Evolutionary conservation across 768 basidiomycete species (phyloP), one percentile per base, ranked within the genome.

Genomic region (Pleurotus tuber-regium): DNA sequence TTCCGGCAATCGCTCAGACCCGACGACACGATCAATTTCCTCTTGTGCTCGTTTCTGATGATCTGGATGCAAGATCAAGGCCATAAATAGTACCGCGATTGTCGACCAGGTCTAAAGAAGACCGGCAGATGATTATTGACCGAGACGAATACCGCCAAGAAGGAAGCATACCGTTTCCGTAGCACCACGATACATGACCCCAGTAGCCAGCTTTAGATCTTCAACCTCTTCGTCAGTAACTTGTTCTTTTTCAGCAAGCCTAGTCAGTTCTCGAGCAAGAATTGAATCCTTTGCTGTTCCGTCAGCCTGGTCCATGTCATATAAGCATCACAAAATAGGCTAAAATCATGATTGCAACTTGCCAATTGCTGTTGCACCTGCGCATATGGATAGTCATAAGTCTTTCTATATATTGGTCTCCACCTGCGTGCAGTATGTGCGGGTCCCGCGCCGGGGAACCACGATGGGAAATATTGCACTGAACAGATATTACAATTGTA

Each of bases 391-490:
- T 63, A 56, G 24, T 73, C 64, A 12, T 66, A 57, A 62, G 76
- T 66, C 12, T 70, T 63, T 10, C 61, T 53, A 8, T 66, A 62
- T 10, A 68, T 56, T 8, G 57, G 59, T 18, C 63, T 61, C 57
- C 70, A 68, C n/a, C 59, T 30, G 16, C 63, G 58, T 1, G 75
- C 75, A 43, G 62, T 66, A 29, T 59, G 64, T 53, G 76, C 65
- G 58, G 75, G 78, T 21, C 67, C 70, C 4, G 73, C 68, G 0
- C 78, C 78, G 21, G 77, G 76, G 5, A 78, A 35, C 63, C 63
- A 64, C 10, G 40, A 33, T 6, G 61, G 63, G 18, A 62, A 30
- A 35, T 61, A 57, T 51, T 59, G 57, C n/a, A 64, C 47, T 38
- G 31, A n/a, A 28, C 6, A 6, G 35, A 19, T 9, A 38, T 16